Conservation (phyloP, 192 early-diverging fungal species). For the Obelidium mucronatum region DNA sequence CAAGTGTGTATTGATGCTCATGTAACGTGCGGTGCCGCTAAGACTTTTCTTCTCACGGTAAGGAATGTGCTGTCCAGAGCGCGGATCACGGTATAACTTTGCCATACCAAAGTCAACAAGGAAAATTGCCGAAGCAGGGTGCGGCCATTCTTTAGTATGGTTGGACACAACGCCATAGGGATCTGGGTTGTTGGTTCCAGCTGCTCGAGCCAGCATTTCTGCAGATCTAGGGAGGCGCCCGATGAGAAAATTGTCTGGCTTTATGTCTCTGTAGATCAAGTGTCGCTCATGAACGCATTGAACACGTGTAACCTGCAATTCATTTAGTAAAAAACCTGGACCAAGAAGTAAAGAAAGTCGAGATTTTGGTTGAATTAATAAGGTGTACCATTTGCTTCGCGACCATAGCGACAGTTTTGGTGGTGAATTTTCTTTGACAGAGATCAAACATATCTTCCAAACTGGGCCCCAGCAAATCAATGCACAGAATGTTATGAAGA, state of each 20-base stretch:
- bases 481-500: constrained; percentile 91
- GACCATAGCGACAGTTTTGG: constrained; percentile 93
- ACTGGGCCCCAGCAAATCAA: constrained; percentile 94
- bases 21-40: constrained; percentile 91
- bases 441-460: constrained; percentile 97
- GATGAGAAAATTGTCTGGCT: constrained; percentile 93
- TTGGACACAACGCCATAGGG: constrained; percentile 54
- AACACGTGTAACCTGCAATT: constrained; percentile 73
- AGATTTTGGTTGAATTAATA: too few species aligned
- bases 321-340: neutral
- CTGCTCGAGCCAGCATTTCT: constrained; percentile 32
- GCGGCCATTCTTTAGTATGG: constrained; percentile 66
- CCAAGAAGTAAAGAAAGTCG: neutral
- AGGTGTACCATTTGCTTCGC: constrained; percentile 98
- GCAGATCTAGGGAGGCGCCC: constrained; percentile 50
- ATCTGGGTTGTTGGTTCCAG: constrained; percentile 33
- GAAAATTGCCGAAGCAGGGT: constrained; percentile 83
- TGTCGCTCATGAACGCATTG: constrained; percentile 86
- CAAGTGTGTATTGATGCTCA: constrained; percentile 95
- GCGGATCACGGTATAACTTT: constrained; percentile 86
- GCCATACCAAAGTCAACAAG: constrained; percentile 93
- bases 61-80: constrained; percentile 86
- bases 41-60: constrained; percentile 94
- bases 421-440: constrained; percentile 86
- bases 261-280: constrained; percentile 82